phyloP scores from a whole-genome alignment of 1,284 basidiomycete genomes.

The Acaromyces ingoldii region DNA sequence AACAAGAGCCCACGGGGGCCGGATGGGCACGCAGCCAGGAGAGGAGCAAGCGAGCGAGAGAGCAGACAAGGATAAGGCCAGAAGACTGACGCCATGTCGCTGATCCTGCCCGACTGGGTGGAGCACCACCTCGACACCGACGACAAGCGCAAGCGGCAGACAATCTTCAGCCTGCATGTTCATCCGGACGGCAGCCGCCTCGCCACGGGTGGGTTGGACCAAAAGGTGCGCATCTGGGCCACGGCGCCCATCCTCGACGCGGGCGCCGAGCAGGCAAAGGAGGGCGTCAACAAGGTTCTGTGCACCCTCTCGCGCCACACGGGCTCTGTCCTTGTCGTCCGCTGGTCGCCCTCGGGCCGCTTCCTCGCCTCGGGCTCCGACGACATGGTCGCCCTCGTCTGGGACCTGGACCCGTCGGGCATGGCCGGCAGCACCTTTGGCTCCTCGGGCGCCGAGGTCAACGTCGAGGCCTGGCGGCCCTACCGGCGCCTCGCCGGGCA shows the following conservation, averaged over 20 bases:
- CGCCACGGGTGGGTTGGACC: conserved; percentile 90
- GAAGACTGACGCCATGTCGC: background rate
- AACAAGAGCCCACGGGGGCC: too few relatives aligned
- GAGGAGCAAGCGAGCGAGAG: too few relatives aligned
- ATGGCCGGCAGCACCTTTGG: conserved; percentile 34
- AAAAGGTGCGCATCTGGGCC: conserved; percentile 95
- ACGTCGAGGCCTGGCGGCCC: conserved; percentile 93
- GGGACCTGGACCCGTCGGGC: conserved; percentile 70
- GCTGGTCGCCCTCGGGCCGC: conserved; percentile 89
- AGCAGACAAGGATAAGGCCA: too few relatives aligned
- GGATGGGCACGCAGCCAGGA: too few relatives aligned
- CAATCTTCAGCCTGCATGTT: conserved; percentile 87
- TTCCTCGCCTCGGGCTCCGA: conserved; percentile 96
- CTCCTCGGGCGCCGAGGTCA: conserved; percentile 28
- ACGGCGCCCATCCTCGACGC: conserved; percentile 82
- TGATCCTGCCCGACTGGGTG: conserved; percentile 49
- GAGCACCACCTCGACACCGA: conserved; percentile 41
- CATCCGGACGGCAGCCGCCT: conserved; percentile 93
- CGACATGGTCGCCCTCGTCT: conserved; percentile 90
- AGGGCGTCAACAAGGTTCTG: conserved; percentile 74
- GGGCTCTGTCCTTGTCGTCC: conserved; percentile 81
- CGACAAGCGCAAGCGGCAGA: conserved; percentile 64
- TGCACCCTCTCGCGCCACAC: conserved; percentile 90
- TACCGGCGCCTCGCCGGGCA: conserved; percentile 85
- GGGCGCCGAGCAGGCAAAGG: conserved; percentile 64